Conservation (phyloP, 805 yeast species). For the Ogataea siamensis region DNA sequence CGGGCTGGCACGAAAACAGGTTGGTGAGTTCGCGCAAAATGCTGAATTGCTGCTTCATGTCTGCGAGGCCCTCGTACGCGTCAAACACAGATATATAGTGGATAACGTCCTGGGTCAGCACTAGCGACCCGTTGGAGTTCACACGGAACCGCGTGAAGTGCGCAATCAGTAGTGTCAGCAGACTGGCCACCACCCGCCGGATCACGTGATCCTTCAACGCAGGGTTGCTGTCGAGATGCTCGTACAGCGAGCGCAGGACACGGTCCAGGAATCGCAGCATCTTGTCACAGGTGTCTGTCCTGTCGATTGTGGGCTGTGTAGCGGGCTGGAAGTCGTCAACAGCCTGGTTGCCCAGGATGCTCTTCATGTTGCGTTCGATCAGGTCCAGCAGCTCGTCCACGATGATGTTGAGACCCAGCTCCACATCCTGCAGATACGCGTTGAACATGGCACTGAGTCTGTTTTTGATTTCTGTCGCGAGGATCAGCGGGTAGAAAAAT, state of each 20-base stretch:
- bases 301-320: slow-evolving; percentile 39
- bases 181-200: slow-evolving; percentile 21
- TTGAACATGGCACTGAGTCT: slow-evolving; percentile 25
- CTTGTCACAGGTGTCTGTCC: slow-evolving; percentile 69
- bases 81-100: slow-evolving; percentile 53
- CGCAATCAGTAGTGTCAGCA: slow-evolving; percentile 54
- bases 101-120: slow-evolving; percentile 78
- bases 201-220: slow-evolving; percentile 24
- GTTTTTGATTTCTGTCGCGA: slow-evolving; percentile 18
- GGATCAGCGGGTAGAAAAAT: slow-evolving; percentile 70
- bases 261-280: slow-evolving; percentile 46
- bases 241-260: slow-evolving; percentile 37
- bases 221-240: slow-evolving; percentile 35
- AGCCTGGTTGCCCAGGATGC: slow-evolving; percentile 56
- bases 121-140: slow-evolving; percentile 78
- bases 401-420: slow-evolving; percentile 62
- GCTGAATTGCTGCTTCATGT: slow-evolving; percentile 45
- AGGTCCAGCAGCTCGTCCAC: slow-evolving; percentile 56
- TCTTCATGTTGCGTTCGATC: slow-evolving; percentile 48
- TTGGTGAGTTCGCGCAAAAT: slow-evolving; percentile 79
- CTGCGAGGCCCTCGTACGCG: slow-evolving; percentile 35
- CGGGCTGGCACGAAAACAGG: slow-evolving; percentile 80
- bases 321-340: slow-evolving; percentile 60
- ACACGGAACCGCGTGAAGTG: slow-evolving; percentile 78
- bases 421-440: slow-evolving; percentile 37